A percentile compares a stretch with the other conserved stretches of the same genome.
These are phyloP conservation scores for Diaporthe helianthi DNA, from an alignment of 2,329 filamentous ascomycete species.

Conservation along the genomic window DNA sequence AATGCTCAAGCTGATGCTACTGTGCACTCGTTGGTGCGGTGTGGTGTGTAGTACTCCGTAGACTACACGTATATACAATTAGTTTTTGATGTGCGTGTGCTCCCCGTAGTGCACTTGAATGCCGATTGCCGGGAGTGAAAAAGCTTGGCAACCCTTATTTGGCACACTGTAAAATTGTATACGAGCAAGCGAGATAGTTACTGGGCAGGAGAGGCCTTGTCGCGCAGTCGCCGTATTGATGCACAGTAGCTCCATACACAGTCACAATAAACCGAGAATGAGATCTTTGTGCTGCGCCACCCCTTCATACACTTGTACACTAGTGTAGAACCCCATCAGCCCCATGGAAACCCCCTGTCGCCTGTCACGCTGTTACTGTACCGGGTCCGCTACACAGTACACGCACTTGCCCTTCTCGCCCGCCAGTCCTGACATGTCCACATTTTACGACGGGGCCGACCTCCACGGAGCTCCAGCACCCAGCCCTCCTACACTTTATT, in stretches of 20 bases:
- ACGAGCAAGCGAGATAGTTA: slow-evolving; percentile 23
- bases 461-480: background rate
- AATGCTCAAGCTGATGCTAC: background rate
- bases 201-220: slow-evolving; percentile 14
- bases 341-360: background rate
- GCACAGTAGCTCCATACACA: background rate
- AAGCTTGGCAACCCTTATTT: slow-evolving; percentile 8
- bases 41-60: too few relatives aligned
- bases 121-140: slow-evolving; percentile 6
- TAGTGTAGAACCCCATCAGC: background rate
- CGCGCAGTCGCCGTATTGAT: background rate
- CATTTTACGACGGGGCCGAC: background rate
- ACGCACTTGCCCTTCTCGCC: slow-evolving; percentile 25
- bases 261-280: background rate
- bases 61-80: too few relatives aligned
- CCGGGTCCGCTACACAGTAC: too few relatives aligned
- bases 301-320: too few relatives aligned
- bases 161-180: slow-evolving; percentile 15
- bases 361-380: slow-evolving; percentile 12
- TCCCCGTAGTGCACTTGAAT: background rate
- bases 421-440: slow-evolving; percentile 1
- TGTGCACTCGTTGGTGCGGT: background rate
- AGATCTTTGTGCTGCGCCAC: slow-evolving; percentile 12
- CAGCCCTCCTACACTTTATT: background rate
- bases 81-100: background rate